A percentile compares a stretch with the other conserved stretches of the same genome.
Evolutionary conservation across 2,329 filamentous ascomycete genomes (phyloP).

Genomic region (Claviceps sp.): DNA sequence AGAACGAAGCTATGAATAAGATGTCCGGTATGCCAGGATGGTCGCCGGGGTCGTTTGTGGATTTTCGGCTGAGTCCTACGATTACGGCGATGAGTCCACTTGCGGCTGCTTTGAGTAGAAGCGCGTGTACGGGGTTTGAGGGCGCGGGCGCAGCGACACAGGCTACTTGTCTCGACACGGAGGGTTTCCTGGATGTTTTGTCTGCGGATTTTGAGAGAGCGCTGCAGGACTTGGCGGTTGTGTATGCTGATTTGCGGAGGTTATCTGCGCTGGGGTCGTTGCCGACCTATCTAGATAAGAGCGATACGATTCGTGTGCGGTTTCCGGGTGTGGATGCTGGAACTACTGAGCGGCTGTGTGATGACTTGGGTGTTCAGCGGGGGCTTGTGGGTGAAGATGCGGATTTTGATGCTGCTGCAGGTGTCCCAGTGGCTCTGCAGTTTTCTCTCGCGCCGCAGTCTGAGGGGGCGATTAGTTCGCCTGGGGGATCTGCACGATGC

Average conservation of each 20-base stretch:
- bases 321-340: slow-evolving; percentile 84
- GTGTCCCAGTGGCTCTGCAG: slow-evolving; percentile 59
- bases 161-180: slow-evolving; percentile 57
- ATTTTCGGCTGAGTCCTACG: slow-evolving; percentile 79
- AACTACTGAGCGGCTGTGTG: slow-evolving; percentile 70
- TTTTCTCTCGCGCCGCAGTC: slow-evolving; percentile 70
- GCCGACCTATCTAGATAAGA: slow-evolving; percentile 59
- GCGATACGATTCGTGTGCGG: slow-evolving; percentile 59
- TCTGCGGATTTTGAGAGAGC: slow-evolving; percentile 80
- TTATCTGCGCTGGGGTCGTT: slow-evolving; percentile 70
- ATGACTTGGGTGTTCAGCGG: slow-evolving; percentile 72
- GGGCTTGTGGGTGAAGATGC: slow-evolving; percentile 67
- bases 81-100: slow-evolving; percentile 76
- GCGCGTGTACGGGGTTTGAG: slow-evolving; percentile 28
- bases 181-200: slow-evolving; percentile 73
- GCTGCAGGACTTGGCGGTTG: slow-evolving; percentile 66
- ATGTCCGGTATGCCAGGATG: slow-evolving; percentile 44
- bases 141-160: slow-evolving; percentile 25
- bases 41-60: slow-evolving; percentile 66
- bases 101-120: slow-evolving; percentile 37
- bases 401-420: slow-evolving; percentile 55
- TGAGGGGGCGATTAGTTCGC: slow-evolving; percentile 27
- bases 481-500: slow-evolving; percentile 34
- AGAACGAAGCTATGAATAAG: slow-evolving; percentile 58
- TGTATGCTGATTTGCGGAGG: slow-evolving; percentile 69